These are phyloP conservation scores for Cryptococcus sp. DNA, from an alignment of 1,284 basidiomycete species.

Conservation along the genomic window DNA sequence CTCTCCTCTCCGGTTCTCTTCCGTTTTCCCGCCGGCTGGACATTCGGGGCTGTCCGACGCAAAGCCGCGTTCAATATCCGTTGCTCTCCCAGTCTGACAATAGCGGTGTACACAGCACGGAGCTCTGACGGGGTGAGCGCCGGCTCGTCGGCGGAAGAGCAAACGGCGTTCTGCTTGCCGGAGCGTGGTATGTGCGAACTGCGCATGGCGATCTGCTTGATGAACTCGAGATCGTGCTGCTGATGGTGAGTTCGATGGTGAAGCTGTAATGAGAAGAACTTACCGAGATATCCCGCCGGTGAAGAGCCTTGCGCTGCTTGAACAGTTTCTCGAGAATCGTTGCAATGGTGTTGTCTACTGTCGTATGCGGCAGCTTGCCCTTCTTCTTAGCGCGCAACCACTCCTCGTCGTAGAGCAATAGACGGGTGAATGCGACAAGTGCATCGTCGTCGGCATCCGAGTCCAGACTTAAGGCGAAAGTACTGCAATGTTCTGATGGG, in stretches of 20 bases:
- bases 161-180: too few species aligned
- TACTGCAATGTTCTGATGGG: conserved; percentile 38
- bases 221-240: conserved; percentile 1
- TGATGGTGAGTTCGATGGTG: background rate
- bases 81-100: conserved; percentile 21
- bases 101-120: conserved; percentile 9
- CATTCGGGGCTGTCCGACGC: background rate
- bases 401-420: conserved; percentile 67
- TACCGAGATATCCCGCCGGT: conserved; percentile 12
- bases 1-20: too few species aligned
- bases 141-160: too few species aligned
- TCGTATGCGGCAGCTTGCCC: conserved; percentile 76
- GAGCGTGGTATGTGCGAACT: too few species aligned
- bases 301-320: conserved; percentile 4
- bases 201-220: background rate
- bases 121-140: too few species aligned
- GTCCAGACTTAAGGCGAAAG: conserved; percentile 64
- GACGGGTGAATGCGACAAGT: conserved; percentile 69
- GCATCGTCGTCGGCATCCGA: conserved; percentile 61
- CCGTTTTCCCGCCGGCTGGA: too few species aligned
- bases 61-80: conserved; percentile 7
- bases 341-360: conserved; percentile 57
- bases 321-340: conserved; percentile 59
- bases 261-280: background rate
- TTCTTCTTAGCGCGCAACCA: conserved; percentile 68